Evolutionary conservation across 768 basidiomycete genomes (phyloP), one percentile per base, ranked within the genome.

Genomic region (Lactifluus pinguis): DNA sequence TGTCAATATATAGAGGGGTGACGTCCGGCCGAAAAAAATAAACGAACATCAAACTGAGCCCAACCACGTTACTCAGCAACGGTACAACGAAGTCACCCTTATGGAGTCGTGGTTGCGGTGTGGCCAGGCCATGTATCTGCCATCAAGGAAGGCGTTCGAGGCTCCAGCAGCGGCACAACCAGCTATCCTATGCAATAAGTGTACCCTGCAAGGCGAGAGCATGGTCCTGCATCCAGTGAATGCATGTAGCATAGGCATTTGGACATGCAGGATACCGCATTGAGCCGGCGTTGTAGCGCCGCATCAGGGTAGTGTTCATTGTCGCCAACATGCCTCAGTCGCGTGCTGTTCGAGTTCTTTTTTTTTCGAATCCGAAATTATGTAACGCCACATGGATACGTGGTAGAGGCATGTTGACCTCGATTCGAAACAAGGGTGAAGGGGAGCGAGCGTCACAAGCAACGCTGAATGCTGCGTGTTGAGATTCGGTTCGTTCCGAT

Each of bases 251-350:
- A 45, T 36, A 52, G 49, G 39, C 42, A 29, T 44, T 32, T 47
- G n/a, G 39, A 57, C 61, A 29, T 34, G 61, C 51, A 49, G 51
- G 39, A 49, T 57, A 53, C 34, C 15, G 55, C 61, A 51, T 53
- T 53, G 55, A 53, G 55, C 48, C n/a, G 41, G 55, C 61, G 48
- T 61, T 51, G 53, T 55, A 21, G 5, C 6, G 29, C n/a, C 49
- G 25, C 25, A 25, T 25, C 25, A 25, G 25, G 25, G 30, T n/a
- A 17, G 6, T 3, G 9, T 41, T 39, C 17, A 38, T 45, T 38
- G 49, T 34, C 54, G 42, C 44, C 32, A n/a, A 15, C 60, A 55
- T 25, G 54, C 60, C 25, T 21, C 49, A 49, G 45, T 21, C 15
- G 41, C 34, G 39, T 36, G 60, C 36, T 11, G 34, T 42, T 25